phyloP scores from a whole-genome alignment of 192 early-diverging fungal genomes.

The Diversispora epigaea region DNA sequence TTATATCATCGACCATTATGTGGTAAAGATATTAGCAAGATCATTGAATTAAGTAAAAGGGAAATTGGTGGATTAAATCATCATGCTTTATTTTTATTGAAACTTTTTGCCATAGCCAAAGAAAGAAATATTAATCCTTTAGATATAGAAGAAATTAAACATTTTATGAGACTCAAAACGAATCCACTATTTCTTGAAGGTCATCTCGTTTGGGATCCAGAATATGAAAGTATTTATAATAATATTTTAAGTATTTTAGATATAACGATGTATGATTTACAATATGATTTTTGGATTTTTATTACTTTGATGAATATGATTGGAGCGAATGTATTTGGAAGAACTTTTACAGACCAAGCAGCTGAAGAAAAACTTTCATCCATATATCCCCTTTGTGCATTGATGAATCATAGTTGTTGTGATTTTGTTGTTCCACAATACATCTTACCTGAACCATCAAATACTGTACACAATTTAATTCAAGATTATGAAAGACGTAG shows the following conservation, averaged over 20 bases:
- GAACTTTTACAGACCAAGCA: not conserved
- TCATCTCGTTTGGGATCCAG: slow-evolving; percentile 4
- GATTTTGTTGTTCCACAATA: not conserved
- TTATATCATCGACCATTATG: not conserved
- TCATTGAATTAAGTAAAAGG: slow-evolving; percentile 1
- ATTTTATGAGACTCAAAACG: not conserved
- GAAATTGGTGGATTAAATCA: not conserved
- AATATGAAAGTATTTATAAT: slow-evolving; percentile 10
- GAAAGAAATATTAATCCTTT: slow-evolving; percentile 8
- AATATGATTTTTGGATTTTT: slow-evolving; percentile 25
- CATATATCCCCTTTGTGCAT: not conserved
- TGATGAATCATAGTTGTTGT: slow-evolving; percentile 12
- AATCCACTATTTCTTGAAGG: not conserved
- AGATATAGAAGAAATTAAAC: slow-evolving; percentile 14
- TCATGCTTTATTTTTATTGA: slow-evolving; percentile 2
- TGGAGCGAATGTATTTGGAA: not conserved
- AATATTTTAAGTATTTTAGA: slow-evolving; percentile 9
- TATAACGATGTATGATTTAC: slow-evolving; percentile 14
- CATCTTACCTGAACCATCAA: not conserved
- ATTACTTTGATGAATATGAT: not conserved
- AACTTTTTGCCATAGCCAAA: slow-evolving; percentile 14
- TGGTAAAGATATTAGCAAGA: not conserved
- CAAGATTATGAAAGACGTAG: not conserved
- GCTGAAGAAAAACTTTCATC: not conserved
- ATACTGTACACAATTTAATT: not conserved